Conservation (phyloP, 2,329 filamentous ascomycete species). For the Arthrobotrys conoides region DNA sequence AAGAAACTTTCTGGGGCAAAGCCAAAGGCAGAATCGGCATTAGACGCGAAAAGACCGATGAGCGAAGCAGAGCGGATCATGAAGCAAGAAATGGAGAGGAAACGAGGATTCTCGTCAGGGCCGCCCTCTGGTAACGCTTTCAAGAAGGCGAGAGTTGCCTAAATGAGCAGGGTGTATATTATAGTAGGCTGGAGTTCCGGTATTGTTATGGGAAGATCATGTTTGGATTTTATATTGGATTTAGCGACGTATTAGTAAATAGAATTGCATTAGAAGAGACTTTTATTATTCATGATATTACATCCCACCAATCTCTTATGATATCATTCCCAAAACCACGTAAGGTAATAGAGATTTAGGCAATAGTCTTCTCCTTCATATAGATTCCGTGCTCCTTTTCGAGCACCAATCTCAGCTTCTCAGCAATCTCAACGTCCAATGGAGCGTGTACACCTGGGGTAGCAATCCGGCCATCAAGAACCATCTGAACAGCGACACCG, state of each 20-base stretch:
- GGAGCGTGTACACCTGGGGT: constrained; percentile 83
- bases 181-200: constrained; percentile 1
- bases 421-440: constrained; percentile 79
- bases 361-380: constrained; percentile 78
- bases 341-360: constrained; percentile 63
- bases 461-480: constrained; percentile 80
- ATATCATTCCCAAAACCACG: neutral
- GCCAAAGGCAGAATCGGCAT: constrained; percentile 66
- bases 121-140: constrained; percentile 56
- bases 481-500: constrained; percentile 81
- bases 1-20: constrained; percentile 81
- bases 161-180: neutral
- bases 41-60: constrained; percentile 79
- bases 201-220: constrained; percentile 6
- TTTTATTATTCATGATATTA: constrained; percentile 35
- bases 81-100: constrained; percentile 84
- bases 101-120: constrained; percentile 71
- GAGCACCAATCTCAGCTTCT: constrained; percentile 81
- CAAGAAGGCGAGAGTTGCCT: constrained; percentile 61
- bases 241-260: constrained; percentile 8
- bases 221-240: constrained; percentile 2
- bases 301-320: constrained; percentile 11
- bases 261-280: constrained; percentile 4
- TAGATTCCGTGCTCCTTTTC: constrained; percentile 82
- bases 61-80: constrained; percentile 90